Evolutionary conservation across 441 rosid species (phyloP).

Genomic region (Melastoma candidum): DNA sequence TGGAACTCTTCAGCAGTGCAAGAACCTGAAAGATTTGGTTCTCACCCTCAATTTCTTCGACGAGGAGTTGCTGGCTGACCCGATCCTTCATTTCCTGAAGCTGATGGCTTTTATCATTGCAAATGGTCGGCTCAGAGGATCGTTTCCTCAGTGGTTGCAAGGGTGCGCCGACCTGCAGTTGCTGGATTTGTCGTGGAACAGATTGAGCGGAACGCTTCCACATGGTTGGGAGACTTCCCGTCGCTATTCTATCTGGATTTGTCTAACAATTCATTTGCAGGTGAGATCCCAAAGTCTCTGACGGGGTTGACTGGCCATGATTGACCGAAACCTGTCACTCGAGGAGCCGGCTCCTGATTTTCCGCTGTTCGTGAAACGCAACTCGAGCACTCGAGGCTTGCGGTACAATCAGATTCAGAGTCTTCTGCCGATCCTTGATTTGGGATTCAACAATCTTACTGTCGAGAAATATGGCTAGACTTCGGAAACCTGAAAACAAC

Average conservation of each 20-base stretch:
- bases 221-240: conserved; percentile 44
- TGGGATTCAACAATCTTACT: conserved; percentile 42
- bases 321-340: conserved; percentile 33
- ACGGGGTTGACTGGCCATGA: conserved; percentile 41
- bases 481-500: conserved; percentile 56
- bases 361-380: conserved; percentile 55
- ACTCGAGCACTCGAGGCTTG: conserved; percentile 41
- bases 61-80: conserved; percentile 43
- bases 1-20: conserved; percentile 48
- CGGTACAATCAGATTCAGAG: conserved; percentile 64
- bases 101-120: conserved; percentile 58
- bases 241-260: conserved; percentile 74
- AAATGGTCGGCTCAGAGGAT: conserved; percentile 49
- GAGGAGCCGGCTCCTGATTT: conserved; percentile 60
- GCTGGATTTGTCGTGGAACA: conserved; percentile 81
- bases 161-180: conserved; percentile 38
- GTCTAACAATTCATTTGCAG: conserved; percentile 59
- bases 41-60: conserved; percentile 48
- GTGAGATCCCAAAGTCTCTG: conserved; percentile 57
- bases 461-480: conserved; percentile 72
- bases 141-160: conserved; percentile 51
- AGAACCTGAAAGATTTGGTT: conserved; percentile 44
- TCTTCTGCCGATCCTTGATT: conserved; percentile 61
- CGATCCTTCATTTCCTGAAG: conserved; percentile 40
- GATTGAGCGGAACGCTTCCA: conserved; percentile 42